phyloP scores from a whole-genome alignment of 371 early-diverging fungal genomes.

The Rhizopus stolonifer region DNA sequence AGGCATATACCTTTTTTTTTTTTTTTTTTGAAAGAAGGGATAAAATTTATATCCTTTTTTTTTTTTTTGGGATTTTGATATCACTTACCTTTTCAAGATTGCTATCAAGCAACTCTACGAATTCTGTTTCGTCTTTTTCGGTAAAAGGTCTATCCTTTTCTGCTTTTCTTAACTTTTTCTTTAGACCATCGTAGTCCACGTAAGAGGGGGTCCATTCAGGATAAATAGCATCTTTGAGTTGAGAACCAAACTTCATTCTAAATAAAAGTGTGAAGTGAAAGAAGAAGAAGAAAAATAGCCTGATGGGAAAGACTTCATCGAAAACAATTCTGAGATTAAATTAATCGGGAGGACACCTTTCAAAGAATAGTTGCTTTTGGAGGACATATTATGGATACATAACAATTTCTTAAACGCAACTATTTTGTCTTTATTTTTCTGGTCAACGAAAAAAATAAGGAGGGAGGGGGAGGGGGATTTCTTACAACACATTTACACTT shows the following conservation, averaged over 20 bases:
- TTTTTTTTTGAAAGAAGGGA: background rate
- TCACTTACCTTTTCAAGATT: conserved; percentile 89
- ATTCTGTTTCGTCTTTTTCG: conserved; percentile 83
- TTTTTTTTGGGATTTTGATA: background rate
- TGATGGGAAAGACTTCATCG: background rate
- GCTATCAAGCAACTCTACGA: conserved; percentile 82
- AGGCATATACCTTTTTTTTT: conserved; percentile 71
- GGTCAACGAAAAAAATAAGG: too few species aligned
- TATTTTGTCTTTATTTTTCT: too few species aligned
- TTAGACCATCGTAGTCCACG: conserved; percentile 90
- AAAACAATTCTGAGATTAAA: background rate
- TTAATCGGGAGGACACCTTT: background rate
- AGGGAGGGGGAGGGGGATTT: too few species aligned
- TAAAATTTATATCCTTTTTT: background rate
- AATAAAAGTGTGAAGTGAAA: too few species aligned
- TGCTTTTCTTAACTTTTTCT: conserved; percentile 77
- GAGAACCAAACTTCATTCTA: conserved; percentile 93
- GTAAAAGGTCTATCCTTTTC: conserved; percentile 53
- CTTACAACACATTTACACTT: too few species aligned
- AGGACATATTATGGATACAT: too few species aligned
- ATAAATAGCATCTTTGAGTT: conserved; percentile 77
- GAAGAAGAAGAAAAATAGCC: background rate
- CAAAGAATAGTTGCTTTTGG: too few species aligned
- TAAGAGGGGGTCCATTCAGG: conserved; percentile 92
- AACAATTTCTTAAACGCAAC: too few species aligned